Evolutionary conservation across 257 asterid species (phyloP), one percentile per base, ranked within the genome.

Genomic region (Agastache rugosa): DNA sequence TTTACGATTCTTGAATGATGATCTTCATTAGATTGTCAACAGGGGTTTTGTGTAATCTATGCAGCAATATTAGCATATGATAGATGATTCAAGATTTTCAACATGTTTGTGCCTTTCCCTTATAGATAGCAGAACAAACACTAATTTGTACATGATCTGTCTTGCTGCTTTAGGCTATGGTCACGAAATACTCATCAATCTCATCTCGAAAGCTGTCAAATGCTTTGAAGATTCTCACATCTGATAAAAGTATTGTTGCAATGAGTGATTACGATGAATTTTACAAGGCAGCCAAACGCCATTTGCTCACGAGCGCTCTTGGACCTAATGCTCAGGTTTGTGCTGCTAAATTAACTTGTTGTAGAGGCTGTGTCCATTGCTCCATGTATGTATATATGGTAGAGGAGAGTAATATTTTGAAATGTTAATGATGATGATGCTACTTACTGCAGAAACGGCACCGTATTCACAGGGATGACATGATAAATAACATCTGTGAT

Each of bases 131-230:
- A n/a, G 8, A 50, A 17, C 25, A n/a, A 11, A 10, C 11, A 22
- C 1, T 8, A 23, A 23, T 22, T 39, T 8, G 22, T n/a, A 19
- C 29, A 20, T 71, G 19, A 22, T 73, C 67, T 48, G 67, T 70
- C 42, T 75, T 72, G 72, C 56, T 80, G 72, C 61, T 80, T 54
- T 70, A 95, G 99, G 96, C 98, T 59, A 88, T 90, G 98, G 96
- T 89, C 54, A 73, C 92, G 7, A 90, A 85, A 67, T 90, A 82
- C 83, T 71, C 93, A 0, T 86, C 96, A 58, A 87, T 94, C 82
- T 92, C 99, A 44, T 77, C 97, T 14, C 79, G 99, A 63, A 94
- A 92, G 89, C 87, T 92, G 3, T 85, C 99, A 15, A 95, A 87
- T n/a, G 97, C 98, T 27, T 50, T 92, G 47, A 86, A 64, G 78